Evolutionary conservation across 2,329 filamentous ascomycete genomes (phyloP).

Genomic region (Sporothrix pallida): DNA sequence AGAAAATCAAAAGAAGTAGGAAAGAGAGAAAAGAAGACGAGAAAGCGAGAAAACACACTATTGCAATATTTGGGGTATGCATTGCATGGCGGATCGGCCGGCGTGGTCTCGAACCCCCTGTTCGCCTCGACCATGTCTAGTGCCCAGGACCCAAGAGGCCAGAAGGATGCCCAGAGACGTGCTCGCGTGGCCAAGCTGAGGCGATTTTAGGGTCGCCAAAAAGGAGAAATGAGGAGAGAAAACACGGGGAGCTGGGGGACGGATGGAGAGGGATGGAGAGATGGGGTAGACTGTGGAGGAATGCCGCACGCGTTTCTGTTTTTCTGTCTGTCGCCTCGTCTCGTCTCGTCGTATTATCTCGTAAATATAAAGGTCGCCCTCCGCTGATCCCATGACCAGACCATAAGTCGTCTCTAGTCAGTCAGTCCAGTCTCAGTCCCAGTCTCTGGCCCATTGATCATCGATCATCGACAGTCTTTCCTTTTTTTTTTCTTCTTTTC

Average conservation of each 20-base stretch:
- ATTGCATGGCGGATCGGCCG: neutral
- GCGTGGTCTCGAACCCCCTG: neutral
- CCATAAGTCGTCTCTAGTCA: neutral
- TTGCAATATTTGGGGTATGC: neutral
- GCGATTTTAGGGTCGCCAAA: neutral
- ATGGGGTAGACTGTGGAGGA: neutral
- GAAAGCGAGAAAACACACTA: neutral
- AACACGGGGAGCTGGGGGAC: neutral
- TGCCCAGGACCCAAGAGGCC: too few species aligned
- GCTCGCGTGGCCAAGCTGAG: neutral
- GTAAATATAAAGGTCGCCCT: neutral
- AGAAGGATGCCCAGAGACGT: neutral
- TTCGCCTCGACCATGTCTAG: neutral
- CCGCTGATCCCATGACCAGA: constrained; percentile 8
- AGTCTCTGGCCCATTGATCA: neutral
- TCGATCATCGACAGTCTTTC: neutral
- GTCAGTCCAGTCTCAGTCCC: neutral
- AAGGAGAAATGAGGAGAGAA: neutral
- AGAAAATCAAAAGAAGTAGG: neutral
- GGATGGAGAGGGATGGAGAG: neutral
- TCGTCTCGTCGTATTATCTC: neutral
- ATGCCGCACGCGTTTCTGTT: neutral
- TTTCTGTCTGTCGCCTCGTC: neutral
- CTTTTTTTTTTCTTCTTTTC: neutral
- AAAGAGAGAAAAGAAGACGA: neutral